Conservation (phyloP, 345 rosid species). For the Nasturtium officinale region DNA sequence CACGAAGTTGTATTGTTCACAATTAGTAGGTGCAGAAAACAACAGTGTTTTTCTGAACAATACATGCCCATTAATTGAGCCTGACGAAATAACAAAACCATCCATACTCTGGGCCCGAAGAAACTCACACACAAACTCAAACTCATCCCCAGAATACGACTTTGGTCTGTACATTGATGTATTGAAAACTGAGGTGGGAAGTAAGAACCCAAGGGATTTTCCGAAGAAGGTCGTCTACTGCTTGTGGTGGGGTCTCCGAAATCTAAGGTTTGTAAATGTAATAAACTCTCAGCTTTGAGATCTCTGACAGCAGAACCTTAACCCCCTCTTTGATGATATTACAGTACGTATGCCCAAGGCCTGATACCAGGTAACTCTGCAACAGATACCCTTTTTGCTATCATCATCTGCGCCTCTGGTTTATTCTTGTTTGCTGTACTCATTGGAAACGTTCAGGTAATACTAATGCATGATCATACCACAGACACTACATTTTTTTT, state of each 20-base stretch:
- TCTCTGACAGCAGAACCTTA: too few species aligned
- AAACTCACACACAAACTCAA: neutral
- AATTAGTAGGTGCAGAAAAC: neutral
- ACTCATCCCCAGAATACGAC: slow-evolving; percentile 36
- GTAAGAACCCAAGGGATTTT: slow-evolving; percentile 6
- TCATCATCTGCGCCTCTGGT: slow-evolving; percentile 47
- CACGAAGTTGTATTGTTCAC: neutral
- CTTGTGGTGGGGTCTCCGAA: slow-evolving; percentile 49
- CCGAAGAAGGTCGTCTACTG: slow-evolving; percentile 41
- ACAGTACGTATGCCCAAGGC: slow-evolving; percentile 57
- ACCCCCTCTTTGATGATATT: neutral
- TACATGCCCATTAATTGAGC: slow-evolving; percentile 34
- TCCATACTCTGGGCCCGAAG: too few species aligned
- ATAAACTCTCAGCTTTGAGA: neutral
- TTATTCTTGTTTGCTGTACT: slow-evolving; percentile 54
- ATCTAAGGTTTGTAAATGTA: slow-evolving; percentile 40
- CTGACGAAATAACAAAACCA: slow-evolving; percentile 4
- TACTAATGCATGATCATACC: neutral
- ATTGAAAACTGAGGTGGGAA: slow-evolving; percentile 39
- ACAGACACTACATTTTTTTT: neutral
- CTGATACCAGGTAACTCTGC: slow-evolving; percentile 47
- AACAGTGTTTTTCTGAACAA: slow-evolving; percentile 3
- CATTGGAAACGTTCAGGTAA: slow-evolving; percentile 51
- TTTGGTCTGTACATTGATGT: slow-evolving; percentile 45
- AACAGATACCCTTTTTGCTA: slow-evolving; percentile 48